phyloP scores from a whole-genome alignment of 2,329 filamentous ascomycete genomes.

The Westerdykella aurantiaca region DNA sequence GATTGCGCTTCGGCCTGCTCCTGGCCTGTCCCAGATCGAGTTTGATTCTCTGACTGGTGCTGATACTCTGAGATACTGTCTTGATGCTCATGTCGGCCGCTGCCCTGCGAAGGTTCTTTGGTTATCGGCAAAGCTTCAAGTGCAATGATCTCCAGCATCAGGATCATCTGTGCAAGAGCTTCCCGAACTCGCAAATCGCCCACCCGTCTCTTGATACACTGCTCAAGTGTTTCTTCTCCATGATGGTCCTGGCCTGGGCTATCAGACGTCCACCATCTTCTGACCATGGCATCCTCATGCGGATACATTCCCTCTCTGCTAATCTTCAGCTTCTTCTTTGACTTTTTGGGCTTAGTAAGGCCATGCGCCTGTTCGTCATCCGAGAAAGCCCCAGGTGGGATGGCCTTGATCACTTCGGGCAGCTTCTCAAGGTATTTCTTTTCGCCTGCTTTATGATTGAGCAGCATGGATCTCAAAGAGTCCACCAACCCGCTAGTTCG shows the following conservation, averaged over 20 bases:
- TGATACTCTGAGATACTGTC: slow-evolving; percentile 8
- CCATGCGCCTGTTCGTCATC: slow-evolving; percentile 38
- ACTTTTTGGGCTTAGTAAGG: slow-evolving; percentile 35
- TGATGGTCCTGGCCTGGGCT: slow-evolving; percentile 34
- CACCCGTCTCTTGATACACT: slow-evolving; percentile 57
- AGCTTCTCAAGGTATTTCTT: slow-evolving; percentile 74
- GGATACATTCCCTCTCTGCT: slow-evolving; percentile 65
- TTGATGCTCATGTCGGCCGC: not conserved
- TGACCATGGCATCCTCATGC: slow-evolving; percentile 58
- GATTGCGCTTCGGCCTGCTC: not conserved
- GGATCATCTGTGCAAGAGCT: slow-evolving; percentile 73
- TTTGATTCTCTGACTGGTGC: slow-evolving; percentile 5
- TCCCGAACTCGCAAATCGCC: slow-evolving; percentile 65
- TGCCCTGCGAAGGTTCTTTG: slow-evolving; percentile 24
- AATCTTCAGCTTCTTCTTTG: slow-evolving; percentile 46
- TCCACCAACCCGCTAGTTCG: slow-evolving; percentile 59
- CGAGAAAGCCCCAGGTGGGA: slow-evolving; percentile 40
- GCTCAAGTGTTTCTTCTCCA: slow-evolving; percentile 34
- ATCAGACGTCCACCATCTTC: slow-evolving; percentile 61
- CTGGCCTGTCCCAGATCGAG: slow-evolving; percentile 20
- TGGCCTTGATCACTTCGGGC: slow-evolving; percentile 57
- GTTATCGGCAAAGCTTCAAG: slow-evolving; percentile 50
- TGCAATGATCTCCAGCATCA: slow-evolving; percentile 71
- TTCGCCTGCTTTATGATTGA: slow-evolving; percentile 63
- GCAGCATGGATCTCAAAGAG: slow-evolving; percentile 64